Percentiles rank a stretch among this genome's conserved stretches.
Evolutionary conservation across 108 stramenopile genomes (phyloP).

Genomic region (Discostella stelligeroides): DNA sequence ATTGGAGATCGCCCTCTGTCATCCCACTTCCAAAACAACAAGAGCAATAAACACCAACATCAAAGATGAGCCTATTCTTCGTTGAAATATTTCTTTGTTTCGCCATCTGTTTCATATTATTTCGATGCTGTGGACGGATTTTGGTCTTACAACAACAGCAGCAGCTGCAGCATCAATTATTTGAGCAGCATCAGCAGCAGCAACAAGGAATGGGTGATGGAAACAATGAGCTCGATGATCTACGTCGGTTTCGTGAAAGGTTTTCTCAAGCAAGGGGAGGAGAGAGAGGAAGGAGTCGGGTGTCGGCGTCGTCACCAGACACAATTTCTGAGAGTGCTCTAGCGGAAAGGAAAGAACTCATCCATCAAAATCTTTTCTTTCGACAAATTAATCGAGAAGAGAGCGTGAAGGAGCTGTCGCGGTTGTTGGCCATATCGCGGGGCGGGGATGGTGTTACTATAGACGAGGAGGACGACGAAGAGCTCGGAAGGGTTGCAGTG

Average conservation of each 20-base stretch:
- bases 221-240: neutral
- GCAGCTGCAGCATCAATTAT: neutral
- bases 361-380: constrained; percentile 41
- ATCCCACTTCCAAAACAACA: too few species aligned
- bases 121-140: constrained; percentile 10
- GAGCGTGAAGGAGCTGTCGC: constrained; percentile 35
- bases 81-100: constrained; percentile 21
- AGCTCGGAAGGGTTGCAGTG: constrained; percentile 20
- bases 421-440: constrained; percentile 37
- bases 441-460: neutral
- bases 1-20: too few species aligned
- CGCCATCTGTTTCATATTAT: constrained; percentile 5
- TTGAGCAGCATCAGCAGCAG: neutral
- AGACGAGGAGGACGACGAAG: constrained; percentile 18
- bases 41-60: too few species aligned
- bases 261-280: neutral
- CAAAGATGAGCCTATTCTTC: constrained; percentile 11
- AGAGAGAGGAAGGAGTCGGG: neutral
- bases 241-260: neutral
- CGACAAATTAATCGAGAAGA: constrained; percentile 31
- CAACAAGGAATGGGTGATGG: neutral
- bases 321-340: neutral
- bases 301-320: too few species aligned
- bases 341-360: constrained; percentile 34
- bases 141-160: neutral